Evolutionary conservation across 2,329 filamentous ascomycete genomes (phyloP), one percentile per base, ranked within the genome.

Genomic region (Fonsecaea multimorphosa): DNA sequence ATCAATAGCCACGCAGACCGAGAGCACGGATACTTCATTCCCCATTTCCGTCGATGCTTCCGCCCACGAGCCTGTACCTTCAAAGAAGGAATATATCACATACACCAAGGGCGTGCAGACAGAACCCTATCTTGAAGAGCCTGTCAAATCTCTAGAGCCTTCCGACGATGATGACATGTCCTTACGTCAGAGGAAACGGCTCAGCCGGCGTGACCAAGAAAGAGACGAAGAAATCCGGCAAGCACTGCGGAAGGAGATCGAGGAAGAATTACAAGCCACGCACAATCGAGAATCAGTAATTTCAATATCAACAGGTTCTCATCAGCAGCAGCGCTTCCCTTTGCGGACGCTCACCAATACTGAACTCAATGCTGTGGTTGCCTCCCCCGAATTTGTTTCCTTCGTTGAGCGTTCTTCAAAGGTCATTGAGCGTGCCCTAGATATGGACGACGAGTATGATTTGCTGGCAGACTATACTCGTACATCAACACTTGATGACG

Each of bases 21-120:
- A 97, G 22, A 90, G 88, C 7, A 90, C 93, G 0, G 87, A 87
- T 11, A 85, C 91, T 7, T 83, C 92, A 60, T 87, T 89, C 19
- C 93, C 91, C 36, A 86, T 95, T 66, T 93, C 90, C 78, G 93
- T 97, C 77, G 91, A 88, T 70, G 87, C 90, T 1, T 90, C 91
- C 0, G 89, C 62, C 12, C 57, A 58, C 27, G 66, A 68, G 51
- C 63, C 62, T 16, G 55, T 59, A 2, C 58, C 83, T 69, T 76
- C 78, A 59, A 83, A 81, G 72, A 81, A 81, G 70, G 95, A 99
- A 78, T 84, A 96, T 66, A 93, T 96, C 75, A 96, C 93, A 60
- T 99, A 99, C 83, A 98, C 91, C 84, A 98, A 97, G 81, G 93
- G 89, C 63, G 93, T 98, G 24, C 96, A 99, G 78, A 97, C 95